Conservation (phyloP, 139 green algal genomes). For the Chlamydomonas sphaeroides region DNA sequence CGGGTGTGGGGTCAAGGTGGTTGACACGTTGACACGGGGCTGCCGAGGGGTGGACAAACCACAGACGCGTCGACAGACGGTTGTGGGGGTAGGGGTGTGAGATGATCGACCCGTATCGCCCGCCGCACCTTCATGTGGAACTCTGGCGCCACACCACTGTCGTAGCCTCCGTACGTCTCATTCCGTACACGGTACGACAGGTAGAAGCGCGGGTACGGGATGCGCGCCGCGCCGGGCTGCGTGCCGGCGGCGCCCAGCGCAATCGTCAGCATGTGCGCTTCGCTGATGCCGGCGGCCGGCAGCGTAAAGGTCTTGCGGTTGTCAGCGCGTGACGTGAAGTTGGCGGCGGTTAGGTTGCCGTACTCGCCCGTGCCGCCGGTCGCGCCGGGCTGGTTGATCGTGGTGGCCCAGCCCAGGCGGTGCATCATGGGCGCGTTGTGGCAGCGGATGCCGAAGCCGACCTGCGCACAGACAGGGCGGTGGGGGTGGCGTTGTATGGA, state of each 20-base stretch:
- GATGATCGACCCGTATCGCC: too few relatives aligned
- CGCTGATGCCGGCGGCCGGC: background rate
- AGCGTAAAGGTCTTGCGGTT: slow-evolving; percentile 12
- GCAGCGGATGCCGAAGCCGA: too few relatives aligned
- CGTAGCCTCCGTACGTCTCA: background rate
- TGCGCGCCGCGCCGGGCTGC: background rate
- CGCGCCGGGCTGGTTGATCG: background rate
- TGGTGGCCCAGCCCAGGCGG: background rate
- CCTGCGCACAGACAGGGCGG: too few relatives aligned
- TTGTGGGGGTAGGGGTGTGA: too few relatives aligned
- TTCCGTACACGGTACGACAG: background rate
- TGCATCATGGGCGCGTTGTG: slow-evolving; percentile 15
- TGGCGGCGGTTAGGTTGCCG: slow-evolving; percentile 21
- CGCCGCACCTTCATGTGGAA: too few relatives aligned
- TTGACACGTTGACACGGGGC: too few relatives aligned
- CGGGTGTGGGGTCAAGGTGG: too few relatives aligned
- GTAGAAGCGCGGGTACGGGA: slow-evolving; percentile 9
- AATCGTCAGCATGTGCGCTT: slow-evolving; percentile 12
- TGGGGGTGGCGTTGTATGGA: too few relatives aligned
- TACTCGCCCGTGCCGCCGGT: background rate
- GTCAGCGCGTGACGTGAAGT: background rate
- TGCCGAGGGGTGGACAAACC: too few relatives aligned
- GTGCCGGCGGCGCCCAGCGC: background rate
- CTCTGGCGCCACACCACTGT: too few relatives aligned
- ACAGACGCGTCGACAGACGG: too few relatives aligned